phyloP scores from a whole-genome alignment of 805 yeast species.

The Zygoascus biomembranicola region DNA sequence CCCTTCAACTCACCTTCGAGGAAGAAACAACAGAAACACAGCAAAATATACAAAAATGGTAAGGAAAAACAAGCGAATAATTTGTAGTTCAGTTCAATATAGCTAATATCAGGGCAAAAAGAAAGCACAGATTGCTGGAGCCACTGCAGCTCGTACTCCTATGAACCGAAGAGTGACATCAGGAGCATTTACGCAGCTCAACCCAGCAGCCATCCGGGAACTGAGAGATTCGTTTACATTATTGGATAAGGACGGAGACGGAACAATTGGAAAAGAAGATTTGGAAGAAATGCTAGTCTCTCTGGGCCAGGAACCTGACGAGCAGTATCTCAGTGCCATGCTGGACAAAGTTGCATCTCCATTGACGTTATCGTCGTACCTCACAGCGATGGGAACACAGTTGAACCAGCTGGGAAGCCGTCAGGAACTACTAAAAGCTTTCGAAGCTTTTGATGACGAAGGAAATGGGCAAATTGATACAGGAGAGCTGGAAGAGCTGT shows the following conservation, averaged over 20 bases:
- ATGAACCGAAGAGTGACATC: slow-evolving; percentile 15
- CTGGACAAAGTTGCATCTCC: slow-evolving; percentile 32
- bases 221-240: slow-evolving; percentile 68
- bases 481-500: slow-evolving; percentile 40
- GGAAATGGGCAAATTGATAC: slow-evolving; percentile 36
- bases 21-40: not conserved
- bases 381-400: slow-evolving; percentile 52
- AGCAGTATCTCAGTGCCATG: slow-evolving; percentile 44
- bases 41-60: not conserved
- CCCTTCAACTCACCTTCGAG: not conserved
- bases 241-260: slow-evolving; percentile 78
- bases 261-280: slow-evolving; percentile 29
- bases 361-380: slow-evolving; percentile 56
- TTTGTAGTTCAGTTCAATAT: not conserved
- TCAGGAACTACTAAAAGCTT: slow-evolving; percentile 49
- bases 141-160: not conserved
- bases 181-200: slow-evolving; percentile 36
- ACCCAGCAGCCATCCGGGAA: slow-evolving; percentile 55
- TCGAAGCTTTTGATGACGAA: slow-evolving; percentile 41
- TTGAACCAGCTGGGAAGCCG: slow-evolving; percentile 44
- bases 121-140: slow-evolving; percentile 2
- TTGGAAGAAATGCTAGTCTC: slow-evolving; percentile 42
- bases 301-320: slow-evolving; percentile 31
- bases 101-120: slow-evolving; percentile 1
- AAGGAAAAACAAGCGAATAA: not conserved